Evolutionary conservation across 192 early-diverging fungal genomes (phyloP).

Genomic region (Backusella tuberculispora): DNA sequence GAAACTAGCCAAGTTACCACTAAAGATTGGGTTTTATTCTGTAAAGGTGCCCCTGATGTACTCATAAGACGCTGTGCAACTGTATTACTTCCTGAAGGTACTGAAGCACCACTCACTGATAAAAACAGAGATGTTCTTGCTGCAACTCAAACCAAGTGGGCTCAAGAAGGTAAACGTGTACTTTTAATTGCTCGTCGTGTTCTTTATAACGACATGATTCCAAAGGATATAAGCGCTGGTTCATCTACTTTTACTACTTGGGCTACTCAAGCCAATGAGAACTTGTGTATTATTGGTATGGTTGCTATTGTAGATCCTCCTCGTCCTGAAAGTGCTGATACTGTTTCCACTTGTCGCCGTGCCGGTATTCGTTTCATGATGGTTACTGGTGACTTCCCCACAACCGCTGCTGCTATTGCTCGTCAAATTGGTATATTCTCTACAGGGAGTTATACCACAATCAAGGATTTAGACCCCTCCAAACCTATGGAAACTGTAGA

Average conservation of each 20-base stretch:
- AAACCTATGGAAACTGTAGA: conserved; percentile 20
- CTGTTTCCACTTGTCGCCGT: conserved; percentile 61
- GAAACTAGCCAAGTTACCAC: conserved; percentile 22
- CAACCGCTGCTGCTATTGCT: conserved; percentile 83
- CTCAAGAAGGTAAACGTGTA: conserved; percentile 62
- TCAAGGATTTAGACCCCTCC: conserved; percentile 35
- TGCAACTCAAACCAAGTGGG: conserved; percentile 57
- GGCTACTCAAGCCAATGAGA: conserved; percentile 43
- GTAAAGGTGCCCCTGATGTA: conserved; percentile 86
- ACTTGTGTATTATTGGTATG: conserved; percentile 73
- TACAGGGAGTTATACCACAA: conserved; percentile 34
- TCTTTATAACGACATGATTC: conserved; percentile 4
- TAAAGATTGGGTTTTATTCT: conserved; percentile 51
- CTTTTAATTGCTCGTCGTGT: conserved; percentile 41
- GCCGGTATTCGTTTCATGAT: conserved; percentile 84
- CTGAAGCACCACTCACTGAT: conserved; percentile 47
- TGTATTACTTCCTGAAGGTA: conserved; percentile 44
- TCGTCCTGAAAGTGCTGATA: conserved; percentile 68
- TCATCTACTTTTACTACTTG: conserved; percentile 29
- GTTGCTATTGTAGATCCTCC: conserved; percentile 87
- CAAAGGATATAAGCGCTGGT: not conserved
- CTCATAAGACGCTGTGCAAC: conserved; percentile 56
- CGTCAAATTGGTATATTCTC: conserved; percentile 77
- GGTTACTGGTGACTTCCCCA: conserved; percentile 84
- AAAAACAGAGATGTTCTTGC: conserved; percentile 41